Percentiles rank a stretch among this genome's conserved stretches.
Conservation (phyloP, 495 filamentous ascomycete species). For the Penicillium mononematosum region DNA sequence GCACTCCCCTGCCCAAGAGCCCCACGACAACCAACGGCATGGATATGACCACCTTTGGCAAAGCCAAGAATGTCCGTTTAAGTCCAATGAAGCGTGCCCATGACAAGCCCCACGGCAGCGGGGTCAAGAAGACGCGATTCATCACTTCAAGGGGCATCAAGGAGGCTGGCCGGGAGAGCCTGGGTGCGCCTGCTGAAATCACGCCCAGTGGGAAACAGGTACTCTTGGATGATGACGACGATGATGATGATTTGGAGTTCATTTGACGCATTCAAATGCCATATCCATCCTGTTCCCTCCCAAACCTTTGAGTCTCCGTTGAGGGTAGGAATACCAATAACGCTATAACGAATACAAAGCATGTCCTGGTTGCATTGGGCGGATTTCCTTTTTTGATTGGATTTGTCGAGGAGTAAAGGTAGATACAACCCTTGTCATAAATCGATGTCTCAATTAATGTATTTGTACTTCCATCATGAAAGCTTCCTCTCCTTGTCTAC, state of each 20-base stretch:
- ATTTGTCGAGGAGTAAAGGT: background rate
- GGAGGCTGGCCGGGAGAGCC: conserved; percentile 72
- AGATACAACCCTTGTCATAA: background rate
- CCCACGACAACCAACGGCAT: conserved; percentile 20
- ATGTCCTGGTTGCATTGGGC: conserved; percentile 14
- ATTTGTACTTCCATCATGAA: conserved; percentile 14
- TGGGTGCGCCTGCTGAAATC: conserved; percentile 51
- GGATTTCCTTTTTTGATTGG: conserved; percentile 13
- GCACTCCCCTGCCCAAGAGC: conserved; percentile 14
- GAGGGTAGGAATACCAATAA: conserved; percentile 3
- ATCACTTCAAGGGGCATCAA: conserved; percentile 73
- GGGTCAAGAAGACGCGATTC: conserved; percentile 77
- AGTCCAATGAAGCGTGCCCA: conserved; percentile 64
- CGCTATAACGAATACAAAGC: conserved; percentile 21
- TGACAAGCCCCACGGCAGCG: conserved; percentile 37
- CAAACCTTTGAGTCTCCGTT: background rate
- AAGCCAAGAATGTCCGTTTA: conserved; percentile 56
- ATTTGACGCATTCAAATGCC: conserved; percentile 31
- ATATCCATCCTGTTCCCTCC: background rate
- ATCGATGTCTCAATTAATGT: background rate
- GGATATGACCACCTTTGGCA: conserved; percentile 32
- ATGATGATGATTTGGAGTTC: conserved; percentile 57
- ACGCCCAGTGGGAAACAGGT: conserved; percentile 28
- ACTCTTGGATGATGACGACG: conserved; percentile 42
- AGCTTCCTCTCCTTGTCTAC: background rate